A percentile compares a stretch with the other conserved stretches of the same genome.
Evolutionary conservation across 768 basidiomycete genomes (phyloP).

Genomic region (Macrolepiota dolichaula): DNA sequence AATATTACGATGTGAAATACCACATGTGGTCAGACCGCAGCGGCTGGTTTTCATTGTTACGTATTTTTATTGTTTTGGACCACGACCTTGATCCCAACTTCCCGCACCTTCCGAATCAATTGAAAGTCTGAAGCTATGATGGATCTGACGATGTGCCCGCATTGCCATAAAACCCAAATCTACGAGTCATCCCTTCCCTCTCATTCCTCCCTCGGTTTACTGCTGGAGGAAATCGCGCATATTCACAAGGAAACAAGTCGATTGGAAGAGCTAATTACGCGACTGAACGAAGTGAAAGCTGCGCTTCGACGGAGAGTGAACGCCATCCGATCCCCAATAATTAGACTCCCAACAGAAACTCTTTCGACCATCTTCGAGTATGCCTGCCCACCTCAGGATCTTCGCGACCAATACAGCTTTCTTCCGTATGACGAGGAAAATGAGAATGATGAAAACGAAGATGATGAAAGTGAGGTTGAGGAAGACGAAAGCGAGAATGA

Average conservation of each 20-base stretch:
- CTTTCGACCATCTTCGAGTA: not conserved
- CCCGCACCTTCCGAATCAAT: too few species aligned
- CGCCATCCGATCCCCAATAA: not conserved
- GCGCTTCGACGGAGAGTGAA: not conserved
- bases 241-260: not conserved
- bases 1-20: too few species aligned
- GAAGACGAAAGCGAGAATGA: too few species aligned
- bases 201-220: not conserved
- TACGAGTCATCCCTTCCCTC: not conserved
- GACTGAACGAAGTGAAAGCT: not conserved
- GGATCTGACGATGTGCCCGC: not conserved
- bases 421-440: not conserved
- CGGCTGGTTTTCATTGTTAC: too few species aligned
- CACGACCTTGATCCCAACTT: too few species aligned
- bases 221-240: not conserved
- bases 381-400: not conserved
- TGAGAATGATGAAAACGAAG: too few species aligned
- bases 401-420: not conserved
- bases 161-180: not conserved
- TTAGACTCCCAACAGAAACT: not conserved
- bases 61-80: too few species aligned
- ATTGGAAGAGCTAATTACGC: not conserved
- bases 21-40: too few species aligned
- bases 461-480: too few species aligned
- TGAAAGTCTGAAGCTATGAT: too few species aligned